Base-by-base conservation (phyloP, 2,329 filamentous ascomycete species). In the Phialocephala subalpina region DNA sequence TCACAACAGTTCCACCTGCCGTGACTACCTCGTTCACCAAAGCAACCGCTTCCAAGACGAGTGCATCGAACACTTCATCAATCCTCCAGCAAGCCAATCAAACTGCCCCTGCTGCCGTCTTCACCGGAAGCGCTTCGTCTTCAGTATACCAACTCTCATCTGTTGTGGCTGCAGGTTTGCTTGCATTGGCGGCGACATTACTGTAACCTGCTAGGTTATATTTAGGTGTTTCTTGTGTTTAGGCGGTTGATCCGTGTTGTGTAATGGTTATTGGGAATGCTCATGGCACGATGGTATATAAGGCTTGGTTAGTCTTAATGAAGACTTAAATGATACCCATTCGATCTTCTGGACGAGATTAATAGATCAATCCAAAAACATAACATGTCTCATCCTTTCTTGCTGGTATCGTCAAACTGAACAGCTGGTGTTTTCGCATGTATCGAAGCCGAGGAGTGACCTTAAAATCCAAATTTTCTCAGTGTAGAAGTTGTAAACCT, bases 81-180 rank as follows among this genome's bases (percentile, higher is more conserved):
- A 22, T 47, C 7, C 16, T 60, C 11, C 55, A 57, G 20, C 38
- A 60, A 60, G 40, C 42, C 2, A 60, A 60, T 27, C 29, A 40
- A n/a, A 60, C 58, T 25, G 40, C 58, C 6, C 22, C 58, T 11
- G 22, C 40, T 35, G 16, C n/a, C 1, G 25, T 22, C 22, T 60
- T 60, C 35, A 60, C 58, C 25, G 58, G 58, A 56, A 36, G 27
- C 55, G 33, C 33, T 25, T 9, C 55, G 49, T 49, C 45, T 25
- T 49, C n/a, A 18, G 18, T 27, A 4, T 11, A 33, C 25, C 25
- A 53, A 33, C 12, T 29, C 18, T 53, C 45, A 6, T 22, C 45
- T 49, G 45, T 53, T 18, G 27, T 53, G 14, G 49, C 49, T 11
- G 25, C 49, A 1, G 49, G 22, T 4, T 14, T 33, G 3, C 25